These are phyloP conservation scores for Fistulifera pelliculosa DNA, from an alignment of 108 stramenopile genomes.

Conservation along the genomic window DNA sequence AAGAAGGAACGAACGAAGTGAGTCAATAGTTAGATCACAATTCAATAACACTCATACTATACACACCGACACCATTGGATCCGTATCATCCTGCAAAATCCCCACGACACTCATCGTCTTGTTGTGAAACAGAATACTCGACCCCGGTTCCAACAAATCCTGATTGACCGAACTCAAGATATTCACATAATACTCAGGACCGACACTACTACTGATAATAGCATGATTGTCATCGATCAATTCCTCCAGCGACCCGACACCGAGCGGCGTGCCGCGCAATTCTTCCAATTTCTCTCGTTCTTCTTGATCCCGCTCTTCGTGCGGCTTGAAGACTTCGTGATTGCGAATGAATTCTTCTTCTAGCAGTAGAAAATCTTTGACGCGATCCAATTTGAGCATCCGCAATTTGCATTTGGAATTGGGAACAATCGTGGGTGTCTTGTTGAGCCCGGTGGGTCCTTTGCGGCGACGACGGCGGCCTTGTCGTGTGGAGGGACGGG, in stretches of 20 bases:
- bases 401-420: slow-evolving; percentile 96
- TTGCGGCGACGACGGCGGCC: slow-evolving; percentile 89
- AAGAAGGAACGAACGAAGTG: no score
- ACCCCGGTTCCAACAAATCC: slow-evolving; percentile 98
- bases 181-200: slow-evolving; percentile 99
- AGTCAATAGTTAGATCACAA: no score
- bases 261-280: slow-evolving; percentile 92
- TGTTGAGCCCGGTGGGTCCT: slow-evolving; percentile 79
- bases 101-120: slow-evolving; percentile 98
- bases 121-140: slow-evolving; percentile 94
- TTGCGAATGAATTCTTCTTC: slow-evolving; percentile 99
- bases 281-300: slow-evolving; percentile 97
- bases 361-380: slow-evolving; percentile 98
- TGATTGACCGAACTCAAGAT: slow-evolving; percentile 97
- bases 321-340: slow-evolving; percentile 97
- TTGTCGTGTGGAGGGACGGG: slow-evolving; percentile 63
- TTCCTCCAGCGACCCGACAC: slow-evolving; percentile 96
- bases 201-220: slow-evolving; percentile 90
- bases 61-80: slow-evolving; percentile 93
- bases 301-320: slow-evolving; percentile 94
- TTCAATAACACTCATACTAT: no score
- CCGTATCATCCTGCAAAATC: slow-evolving; percentile 93
- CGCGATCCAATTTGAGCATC: slow-evolving; percentile 93
- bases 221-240: slow-evolving; percentile 99
- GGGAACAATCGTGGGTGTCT: slow-evolving; percentile 83